Evolutionary conservation across 148 eudicot genomes (phyloP), one percentile per base, ranked within the genome.

Genomic region (Simmondsia chinensis): DNA sequence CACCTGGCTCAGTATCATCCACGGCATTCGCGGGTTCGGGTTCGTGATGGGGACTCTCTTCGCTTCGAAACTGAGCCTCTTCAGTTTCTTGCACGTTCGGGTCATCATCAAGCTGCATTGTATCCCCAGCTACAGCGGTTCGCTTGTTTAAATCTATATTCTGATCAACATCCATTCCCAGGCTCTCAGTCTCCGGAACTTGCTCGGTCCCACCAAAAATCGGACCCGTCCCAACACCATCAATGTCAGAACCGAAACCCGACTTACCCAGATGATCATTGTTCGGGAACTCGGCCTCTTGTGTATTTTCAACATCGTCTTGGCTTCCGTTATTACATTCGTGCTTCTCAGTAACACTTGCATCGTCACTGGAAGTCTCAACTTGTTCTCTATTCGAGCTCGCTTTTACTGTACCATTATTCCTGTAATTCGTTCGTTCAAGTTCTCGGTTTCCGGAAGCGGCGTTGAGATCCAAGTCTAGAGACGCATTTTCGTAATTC

Each of bases 311-410:
- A 12, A 33, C 68, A 32, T 61, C 69, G 46, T 72, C 85, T 59
- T 61, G 79, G 64, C 46, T 76, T 71, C 68, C 64, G 39, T 53
- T 38, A 48, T 71, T 77, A 69, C 95, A 86, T 8, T 85, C 94
- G 41, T 91, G 94, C 73, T 74, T 91, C 63, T 82, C 97, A 3
- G 97, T 91, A 26, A 66, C 79, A 47, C 95, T 85, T 37, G 59
- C 80, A 50, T 72, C 88, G 24, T 76, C 73, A 45, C 83, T 73
- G 39, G 84, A 73, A 27, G 68, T 65, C 44, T 71, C 69, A 2
- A 44, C 62, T 39, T 24, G 66, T 48, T 57, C 73, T 27, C 54
- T 38, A 43, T 52, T 59, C 1, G 54, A 64, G 43, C 61, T 68
- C 12, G 28, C 59, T 45, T 64, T 74, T 10, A 48, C 61, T 29